These are phyloP conservation scores for Sclerotinia glacialis DNA, from an alignment of 2,329 filamentous ascomycete genomes.

Conservation along the genomic window DNA sequence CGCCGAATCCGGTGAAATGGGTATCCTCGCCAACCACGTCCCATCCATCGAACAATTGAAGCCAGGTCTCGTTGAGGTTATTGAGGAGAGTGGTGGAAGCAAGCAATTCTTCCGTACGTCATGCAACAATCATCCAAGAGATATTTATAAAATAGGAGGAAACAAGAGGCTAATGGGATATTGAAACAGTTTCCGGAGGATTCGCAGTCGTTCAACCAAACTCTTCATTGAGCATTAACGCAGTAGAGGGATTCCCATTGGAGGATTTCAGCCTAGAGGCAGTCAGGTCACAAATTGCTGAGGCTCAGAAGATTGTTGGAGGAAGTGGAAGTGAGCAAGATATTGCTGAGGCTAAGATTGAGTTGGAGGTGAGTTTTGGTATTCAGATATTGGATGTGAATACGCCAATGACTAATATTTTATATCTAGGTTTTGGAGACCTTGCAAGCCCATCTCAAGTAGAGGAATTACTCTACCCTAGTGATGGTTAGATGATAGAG, in stretches of 20 bases:
- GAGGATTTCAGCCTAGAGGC: constrained; percentile 95
- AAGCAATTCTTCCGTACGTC: constrained; percentile 98
- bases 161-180: neutral
- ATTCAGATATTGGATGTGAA: neutral
- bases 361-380: constrained; percentile 74
- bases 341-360: constrained; percentile 98
- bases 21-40: constrained; percentile 98
- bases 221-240: constrained; percentile 95
- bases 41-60: constrained; percentile 98
- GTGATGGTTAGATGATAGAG: constrained; percentile 34
- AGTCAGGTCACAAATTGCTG: constrained; percentile 83
- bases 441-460: constrained; percentile 78
- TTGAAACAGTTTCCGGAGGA: constrained; percentile 76
- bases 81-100: constrained; percentile 83
- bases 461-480: constrained; percentile 41
- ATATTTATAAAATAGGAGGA: neutral
- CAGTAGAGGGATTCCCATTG: constrained; percentile 88
- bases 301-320: constrained; percentile 91
- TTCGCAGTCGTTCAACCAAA: constrained; percentile 96
- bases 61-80: constrained; percentile 90
- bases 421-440: constrained; percentile 70
- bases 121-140: neutral
- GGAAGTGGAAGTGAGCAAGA: constrained; percentile 94
- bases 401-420: constrained; percentile 41
- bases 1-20: constrained; percentile 98